These are phyloP conservation scores for Paramecium caudatum DNA, from an alignment of 73 alveolate species.

Conservation along the genomic window DNA sequence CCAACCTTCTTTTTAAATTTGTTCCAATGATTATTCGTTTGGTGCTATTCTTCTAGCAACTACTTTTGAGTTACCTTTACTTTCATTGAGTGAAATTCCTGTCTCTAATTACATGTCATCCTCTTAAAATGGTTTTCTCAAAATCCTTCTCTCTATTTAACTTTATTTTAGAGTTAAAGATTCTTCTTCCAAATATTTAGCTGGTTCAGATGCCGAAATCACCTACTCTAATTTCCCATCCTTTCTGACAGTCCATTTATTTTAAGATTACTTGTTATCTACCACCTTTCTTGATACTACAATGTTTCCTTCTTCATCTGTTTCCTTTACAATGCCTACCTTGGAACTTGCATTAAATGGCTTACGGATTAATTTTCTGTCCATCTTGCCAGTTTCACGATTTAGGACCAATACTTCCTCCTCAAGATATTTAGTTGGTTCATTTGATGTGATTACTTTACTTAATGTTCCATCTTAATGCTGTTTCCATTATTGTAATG, in stretches of 20 bases:
- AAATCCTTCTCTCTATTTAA: background rate
- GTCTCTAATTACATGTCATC: background rate
- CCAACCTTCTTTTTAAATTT: constrained; percentile 39
- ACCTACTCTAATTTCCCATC: constrained; percentile 24
- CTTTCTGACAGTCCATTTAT: constrained; percentile 8
- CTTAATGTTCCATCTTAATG: background rate
- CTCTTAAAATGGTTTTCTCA: background rate
- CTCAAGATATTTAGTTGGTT: background rate
- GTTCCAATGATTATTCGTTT: constrained; percentile 1
- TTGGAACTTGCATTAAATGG: constrained; percentile 22
- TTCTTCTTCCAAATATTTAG: constrained; percentile 9
- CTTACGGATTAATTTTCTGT: constrained; percentile 20
- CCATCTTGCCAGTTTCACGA: constrained; percentile 28
- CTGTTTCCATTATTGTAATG: constrained; percentile 13
- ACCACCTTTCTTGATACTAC: constrained; percentile 23
- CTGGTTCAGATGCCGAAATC: constrained; percentile 13
- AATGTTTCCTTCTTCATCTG: constrained; percentile 16
- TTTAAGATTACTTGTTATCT: constrained; percentile 1
- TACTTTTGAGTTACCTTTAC: background rate
- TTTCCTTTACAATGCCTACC: constrained; percentile 8
- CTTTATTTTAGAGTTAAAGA: background rate
- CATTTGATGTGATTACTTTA: background rate
- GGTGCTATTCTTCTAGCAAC: constrained; percentile 1
- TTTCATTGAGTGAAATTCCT: background rate
- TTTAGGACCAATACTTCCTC: constrained; percentile 10